Conservation (phyloP, 805 yeast genomes). For the Ogataea pilisensis region DNA sequence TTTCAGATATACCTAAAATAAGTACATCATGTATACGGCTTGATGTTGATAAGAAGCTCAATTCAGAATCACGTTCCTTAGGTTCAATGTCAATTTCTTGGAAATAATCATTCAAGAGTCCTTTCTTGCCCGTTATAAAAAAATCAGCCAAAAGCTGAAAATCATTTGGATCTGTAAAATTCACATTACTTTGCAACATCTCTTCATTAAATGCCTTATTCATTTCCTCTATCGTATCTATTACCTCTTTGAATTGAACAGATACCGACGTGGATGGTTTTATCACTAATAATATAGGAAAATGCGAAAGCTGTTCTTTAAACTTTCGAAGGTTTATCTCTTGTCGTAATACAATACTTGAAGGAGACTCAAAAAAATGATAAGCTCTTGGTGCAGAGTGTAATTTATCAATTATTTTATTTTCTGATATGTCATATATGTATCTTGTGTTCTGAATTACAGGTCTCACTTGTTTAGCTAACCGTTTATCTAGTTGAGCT, state of each 20-base stretch:
- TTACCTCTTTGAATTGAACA: conserved; percentile 14
- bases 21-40: conserved; percentile 2
- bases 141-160: conserved; percentile 18
- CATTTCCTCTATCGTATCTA: conserved; percentile 16
- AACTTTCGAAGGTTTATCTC: conserved; percentile 5
- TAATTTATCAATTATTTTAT: conserved; percentile 9
- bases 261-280: conserved; percentile 10
- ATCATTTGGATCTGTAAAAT: conserved; percentile 20
- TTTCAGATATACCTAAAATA: conserved; percentile 15
- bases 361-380: not conserved
- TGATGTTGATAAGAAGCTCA: not conserved
- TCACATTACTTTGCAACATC: not conserved
- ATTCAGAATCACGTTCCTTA: not conserved
- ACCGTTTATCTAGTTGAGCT: not conserved
- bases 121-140: conserved; percentile 9
- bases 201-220: conserved; percentile 13
- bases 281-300: conserved; percentile 19
- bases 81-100: not conserved
- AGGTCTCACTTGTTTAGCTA: not conserved
- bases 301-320: conserved; percentile 8
- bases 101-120: conserved; percentile 6
- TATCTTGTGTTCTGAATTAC: conserved; percentile 2
- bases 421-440: conserved; percentile 4
- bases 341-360: not conserved
- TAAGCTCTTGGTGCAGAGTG: not conserved